A percentile compares a stretch with the other conserved stretches of the same genome.
phyloP scores from a whole-genome alignment of 2,329 filamentous ascomycete genomes.

The Fusarium guadeloupense region DNA sequence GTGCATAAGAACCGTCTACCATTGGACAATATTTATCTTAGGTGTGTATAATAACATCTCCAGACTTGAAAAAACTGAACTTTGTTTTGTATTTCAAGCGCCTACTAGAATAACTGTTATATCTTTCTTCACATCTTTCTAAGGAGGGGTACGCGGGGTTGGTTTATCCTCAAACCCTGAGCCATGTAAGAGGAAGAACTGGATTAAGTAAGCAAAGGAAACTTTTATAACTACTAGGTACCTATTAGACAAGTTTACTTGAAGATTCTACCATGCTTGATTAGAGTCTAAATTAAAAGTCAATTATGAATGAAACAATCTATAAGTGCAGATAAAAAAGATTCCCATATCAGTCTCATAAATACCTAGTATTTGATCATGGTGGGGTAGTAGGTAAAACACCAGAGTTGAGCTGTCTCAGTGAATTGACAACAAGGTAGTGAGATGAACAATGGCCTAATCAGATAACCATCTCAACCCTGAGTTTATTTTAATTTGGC shows the following conservation, averaged over 20 bases:
- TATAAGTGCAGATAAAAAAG: too few species aligned
- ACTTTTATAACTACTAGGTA: too few species aligned
- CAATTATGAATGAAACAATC: too few species aligned
- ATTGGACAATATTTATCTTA: background rate
- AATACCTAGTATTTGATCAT: background rate
- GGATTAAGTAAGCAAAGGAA: too few species aligned
- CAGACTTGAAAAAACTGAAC: too few species aligned
- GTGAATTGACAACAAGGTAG: background rate
- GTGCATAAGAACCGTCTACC: background rate
- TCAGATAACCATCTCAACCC: background rate
- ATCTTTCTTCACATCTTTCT: too few species aligned
- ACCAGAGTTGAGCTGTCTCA: background rate
- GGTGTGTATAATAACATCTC: too few species aligned
- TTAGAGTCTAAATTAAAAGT: background rate
- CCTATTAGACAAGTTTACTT: too few species aligned
- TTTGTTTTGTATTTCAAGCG: too few species aligned
- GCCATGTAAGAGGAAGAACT: too few species aligned
- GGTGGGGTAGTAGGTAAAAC: background rate
- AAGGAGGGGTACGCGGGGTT: slow-evolving; percentile 4
- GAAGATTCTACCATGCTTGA: background rate
- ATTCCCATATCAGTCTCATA: background rate
- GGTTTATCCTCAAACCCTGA: background rate
- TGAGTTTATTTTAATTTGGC: too few species aligned
- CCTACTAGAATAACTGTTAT: too few species aligned
- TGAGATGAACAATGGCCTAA: background rate